Conservation (phyloP, 2,329 filamentous ascomycete species). For the Lasiodiplodia hormozganensis region DNA sequence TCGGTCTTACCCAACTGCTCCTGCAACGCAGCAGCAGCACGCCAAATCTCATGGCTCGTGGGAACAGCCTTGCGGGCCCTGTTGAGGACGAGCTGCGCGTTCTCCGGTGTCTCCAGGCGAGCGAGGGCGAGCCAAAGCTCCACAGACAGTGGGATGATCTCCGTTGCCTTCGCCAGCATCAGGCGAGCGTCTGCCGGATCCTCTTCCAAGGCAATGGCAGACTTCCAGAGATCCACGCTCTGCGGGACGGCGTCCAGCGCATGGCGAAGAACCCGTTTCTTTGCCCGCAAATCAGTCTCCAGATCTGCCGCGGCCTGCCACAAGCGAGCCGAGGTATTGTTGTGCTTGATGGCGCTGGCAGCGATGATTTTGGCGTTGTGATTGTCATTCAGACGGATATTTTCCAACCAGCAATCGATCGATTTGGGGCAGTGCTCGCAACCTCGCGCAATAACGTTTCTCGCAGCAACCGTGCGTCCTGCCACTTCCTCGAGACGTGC, state of each 20-base stretch:
- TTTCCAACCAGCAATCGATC: conserved; percentile 95
- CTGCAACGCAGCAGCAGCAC: conserved; percentile 88
- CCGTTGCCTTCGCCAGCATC: conserved; percentile 90
- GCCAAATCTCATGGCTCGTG: conserved; percentile 95
- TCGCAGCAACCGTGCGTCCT: conserved; percentile 86
- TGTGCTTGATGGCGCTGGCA: conserved; percentile 89
- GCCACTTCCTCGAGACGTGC: conserved; percentile 91
- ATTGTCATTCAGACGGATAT: conserved; percentile 88
- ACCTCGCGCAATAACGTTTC: conserved; percentile 85
- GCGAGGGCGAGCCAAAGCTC: conserved; percentile 96
- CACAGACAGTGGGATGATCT: conserved; percentile 91
- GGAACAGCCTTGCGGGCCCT: conserved; percentile 92
- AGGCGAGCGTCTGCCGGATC: conserved; percentile 86
- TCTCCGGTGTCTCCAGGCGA: conserved; percentile 84
- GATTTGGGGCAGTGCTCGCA: conserved; percentile 92
- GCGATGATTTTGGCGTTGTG: conserved; percentile 96
- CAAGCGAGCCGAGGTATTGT: conserved; percentile 83
- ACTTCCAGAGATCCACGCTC: conserved; percentile 97
- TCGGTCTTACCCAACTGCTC: conserved; percentile 83
- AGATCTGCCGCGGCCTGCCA: conserved; percentile 97
- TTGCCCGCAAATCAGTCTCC: conserved; percentile 80
- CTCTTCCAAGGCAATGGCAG: conserved; percentile 93
- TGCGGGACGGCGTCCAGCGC: conserved; percentile 92
- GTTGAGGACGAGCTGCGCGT: conserved; percentile 94
- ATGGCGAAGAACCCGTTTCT: conserved; percentile 90